Percentiles rank a stretch among this genome's conserved stretches.
These are phyloP conservation scores for Rutstroemia sp. DNA, from an alignment of 2,329 filamentous ascomycete species.

Conservation along the genomic window DNA sequence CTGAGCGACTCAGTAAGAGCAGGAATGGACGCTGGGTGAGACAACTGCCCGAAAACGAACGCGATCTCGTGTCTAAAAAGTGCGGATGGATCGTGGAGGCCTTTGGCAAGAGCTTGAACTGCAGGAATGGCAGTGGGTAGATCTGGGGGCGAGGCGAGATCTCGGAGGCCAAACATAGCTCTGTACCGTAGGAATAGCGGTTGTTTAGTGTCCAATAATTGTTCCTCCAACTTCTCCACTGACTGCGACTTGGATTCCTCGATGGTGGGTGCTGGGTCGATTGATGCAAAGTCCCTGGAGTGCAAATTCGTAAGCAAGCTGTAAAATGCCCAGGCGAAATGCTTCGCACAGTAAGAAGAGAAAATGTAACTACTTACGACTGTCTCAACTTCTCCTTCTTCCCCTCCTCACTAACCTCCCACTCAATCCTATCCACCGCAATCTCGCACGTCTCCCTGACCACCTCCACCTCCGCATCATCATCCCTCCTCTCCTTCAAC, in stretches of 20 bases:
- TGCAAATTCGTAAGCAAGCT: conserved; percentile 16
- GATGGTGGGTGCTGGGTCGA: conserved; percentile 89
- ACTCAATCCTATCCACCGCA: conserved; percentile 86
- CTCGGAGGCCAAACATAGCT: conserved; percentile 95
- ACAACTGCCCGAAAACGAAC: conserved; percentile 95
- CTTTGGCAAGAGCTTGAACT: conserved; percentile 75
- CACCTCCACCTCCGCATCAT: conserved; percentile 66
- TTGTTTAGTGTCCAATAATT: conserved; percentile 68
- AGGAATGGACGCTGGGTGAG: conserved; percentile 93
- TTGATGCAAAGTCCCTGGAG: conserved; percentile 84
- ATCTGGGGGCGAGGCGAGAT: conserved; percentile 88
- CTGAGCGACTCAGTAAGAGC: conserved; percentile 73
- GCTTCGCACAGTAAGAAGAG: background rate
- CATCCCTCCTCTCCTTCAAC: conserved; percentile 66
- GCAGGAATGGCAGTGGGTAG: conserved; percentile 85
- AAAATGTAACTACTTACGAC: conserved; percentile 50
- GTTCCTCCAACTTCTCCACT: conserved; percentile 67
- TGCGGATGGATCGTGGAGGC: conserved; percentile 77
- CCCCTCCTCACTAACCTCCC: conserved; percentile 72
- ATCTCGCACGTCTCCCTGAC: conserved; percentile 97
- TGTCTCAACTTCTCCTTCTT: conserved; percentile 71
- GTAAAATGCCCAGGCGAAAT: background rate
- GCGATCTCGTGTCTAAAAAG: conserved; percentile 97
- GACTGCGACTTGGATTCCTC: conserved; percentile 60
- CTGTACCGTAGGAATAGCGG: conserved; percentile 91